phyloP scores from a whole-genome alignment of 176 grass and related monocot species.

The Areca catechu region DNA sequence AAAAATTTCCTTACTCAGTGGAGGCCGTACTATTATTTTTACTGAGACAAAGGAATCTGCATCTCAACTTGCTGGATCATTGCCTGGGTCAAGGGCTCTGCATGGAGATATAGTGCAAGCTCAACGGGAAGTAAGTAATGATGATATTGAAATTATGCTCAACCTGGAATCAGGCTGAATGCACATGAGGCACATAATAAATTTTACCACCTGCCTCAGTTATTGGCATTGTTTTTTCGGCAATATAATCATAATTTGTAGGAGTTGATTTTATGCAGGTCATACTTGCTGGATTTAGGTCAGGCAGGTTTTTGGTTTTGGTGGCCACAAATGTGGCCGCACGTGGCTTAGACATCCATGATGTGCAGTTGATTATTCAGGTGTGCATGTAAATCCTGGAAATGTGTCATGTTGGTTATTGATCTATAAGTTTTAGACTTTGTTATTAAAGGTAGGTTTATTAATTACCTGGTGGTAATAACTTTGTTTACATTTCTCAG shows the following conservation, averaged over 20 bases:
- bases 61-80: slow-evolving; percentile 62
- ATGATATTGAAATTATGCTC: neutral
- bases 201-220: no score
- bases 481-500: slow-evolving; percentile 29
- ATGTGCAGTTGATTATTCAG: slow-evolving; percentile 98
- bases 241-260: neutral
- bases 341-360: slow-evolving; percentile 84
- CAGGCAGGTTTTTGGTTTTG: slow-evolving; percentile 72
- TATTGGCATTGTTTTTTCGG: no score
- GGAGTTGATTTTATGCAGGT: slow-evolving; percentile 43
- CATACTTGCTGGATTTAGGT: slow-evolving; percentile 85
- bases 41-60: slow-evolving; percentile 80
- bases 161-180: no score
- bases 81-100: slow-evolving; percentile 75
- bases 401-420: neutral
- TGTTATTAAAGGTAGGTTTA: no score
- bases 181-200: no score
- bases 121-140: slow-evolving; percentile 81
- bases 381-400: slow-evolving; percentile 17
- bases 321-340: slow-evolving; percentile 99
- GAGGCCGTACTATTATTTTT: slow-evolving; percentile 90
- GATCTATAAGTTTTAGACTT: no score
- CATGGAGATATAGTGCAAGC: slow-evolving; percentile 86
- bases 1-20: slow-evolving; percentile 34
- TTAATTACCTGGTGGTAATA: neutral